Evolutionary conservation across 2,329 filamentous ascomycete genomes (phyloP), one percentile per base, ranked within the genome.

Genomic region (Macrophomina phaseolina): DNA sequence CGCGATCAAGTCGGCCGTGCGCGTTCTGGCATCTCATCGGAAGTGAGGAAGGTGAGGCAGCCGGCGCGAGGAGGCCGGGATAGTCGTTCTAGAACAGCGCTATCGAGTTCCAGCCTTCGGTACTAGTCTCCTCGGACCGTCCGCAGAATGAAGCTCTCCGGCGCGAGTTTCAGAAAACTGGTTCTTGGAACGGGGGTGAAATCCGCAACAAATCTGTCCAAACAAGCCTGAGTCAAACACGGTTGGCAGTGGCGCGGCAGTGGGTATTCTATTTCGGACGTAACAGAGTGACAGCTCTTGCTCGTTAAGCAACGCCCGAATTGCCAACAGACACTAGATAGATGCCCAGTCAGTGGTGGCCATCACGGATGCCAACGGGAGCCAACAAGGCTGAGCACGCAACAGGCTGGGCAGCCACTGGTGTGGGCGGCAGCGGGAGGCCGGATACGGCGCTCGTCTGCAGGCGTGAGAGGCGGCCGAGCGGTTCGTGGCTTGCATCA

Each of bases 121-220:
- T 40, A 62, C 45, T 49, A 49, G 58, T 45, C 49, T 62, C 45
- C 58, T 49, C 58, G 58, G 45, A 62, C 58, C 42, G 58, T 36
- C 30, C n/a, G 18, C 49, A 36, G 42, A 49, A 45, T 49, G 58
- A 48, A 28, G 42, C 58, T 62, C 42, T 28, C 42, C 56, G 58
- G n/a, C 58, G 58, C 58, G 8, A 36, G 58, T 62, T 62, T 62
- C 58, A 62, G 45, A 62, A 62, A 62, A 62, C 58, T 62, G 58
- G 58, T 48, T 38, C 58, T 36, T 45, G 58, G 46, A 45, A 62
- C 38, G 28, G 16, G 52, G 14, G 16, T 49, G 45, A 49, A 23
- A 62, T 62, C 32, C 58, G 58, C 32, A 38, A 36, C 32, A 14
- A 49, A 62, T 49, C 14, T 62, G 45, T 36, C 18, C 18, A 38